Base-by-base conservation (phyloP, 768 basidiomycete species). In the Obba rivulosa region DNA sequence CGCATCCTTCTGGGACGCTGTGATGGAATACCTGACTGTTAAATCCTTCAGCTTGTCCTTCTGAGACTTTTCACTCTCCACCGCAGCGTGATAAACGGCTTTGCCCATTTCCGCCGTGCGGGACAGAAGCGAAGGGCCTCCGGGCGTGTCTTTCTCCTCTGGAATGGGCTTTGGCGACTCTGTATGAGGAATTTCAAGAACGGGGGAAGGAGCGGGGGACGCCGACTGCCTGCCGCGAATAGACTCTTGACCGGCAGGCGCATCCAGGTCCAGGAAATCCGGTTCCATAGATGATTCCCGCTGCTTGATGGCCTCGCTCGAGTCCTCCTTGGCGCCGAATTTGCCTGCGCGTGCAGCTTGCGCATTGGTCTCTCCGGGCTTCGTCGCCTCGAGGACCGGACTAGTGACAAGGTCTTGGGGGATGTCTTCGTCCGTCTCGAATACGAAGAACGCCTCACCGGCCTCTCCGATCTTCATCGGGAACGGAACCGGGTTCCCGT, bases 391-490 rank as follows among this genome's bases (percentile, higher is more conserved):
- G 13, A 95, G 79, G 20, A 99, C 70, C 21, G 96, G 96, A 68
- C 88, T 92, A 0, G 96, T 99, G 54, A 93, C 87, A 52, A 99
- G 80, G 63, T 93, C 89, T 41, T 80, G 86, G 3, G 96, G 95
- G 24, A 98, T 84, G 50, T 97, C 92, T 34, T 85, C 90, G 35
- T 94, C 90, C 0, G 95, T 97, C 67, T 99, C 95, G 56, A 98
- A 92, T 35, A 99, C 87, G 61, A 98, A 98, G 75, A 98, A 99
- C 0, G 94, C 96, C 69, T 99, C 96, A 4, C 96, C 96, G 1
- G 96, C 92, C 50, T 98, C 96, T 35, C 93, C 94, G 52, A 98
- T 92, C 75, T 99, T 98, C 96, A 99, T 99, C 66, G 77, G 78
- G 66, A 90, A 98, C 0, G 95, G 95, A 48, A 93, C 86, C 38